Evolutionary conservation across 306 rosid genomes (phyloP), one percentile per base, ranked within the genome.

Genomic region (Malus fusca): DNA sequence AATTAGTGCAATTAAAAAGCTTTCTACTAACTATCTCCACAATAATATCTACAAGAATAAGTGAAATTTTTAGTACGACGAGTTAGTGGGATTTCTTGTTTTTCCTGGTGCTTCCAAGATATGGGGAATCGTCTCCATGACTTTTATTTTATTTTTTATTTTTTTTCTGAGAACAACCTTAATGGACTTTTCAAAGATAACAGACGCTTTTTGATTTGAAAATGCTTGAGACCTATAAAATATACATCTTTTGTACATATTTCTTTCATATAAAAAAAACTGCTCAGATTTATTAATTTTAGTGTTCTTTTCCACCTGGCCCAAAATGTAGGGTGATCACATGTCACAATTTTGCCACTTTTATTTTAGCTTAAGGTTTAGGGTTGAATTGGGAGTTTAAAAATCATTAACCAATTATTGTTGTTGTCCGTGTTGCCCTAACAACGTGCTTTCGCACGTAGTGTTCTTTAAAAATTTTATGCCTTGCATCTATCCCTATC

Each of bases 111-210:
- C 21, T 52, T 80, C 83, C 79, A n/a, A 26, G 44, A 30, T 33
- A 58, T 46, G 11, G 55, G 79, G 79, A 80, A 18, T 72, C 68
- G 68, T 66, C 77, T 30, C 22, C 30, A 10, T 8, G 43, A 53
- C 67, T 28, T 79, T 44, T 44, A 13, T 15, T 1, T 44, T 28
- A 3, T 30, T 6, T 35, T 6, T 33, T 35, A 6, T 6, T 23
- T 42, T 79, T 60, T 15, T 63, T 31, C 78, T 65, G 60, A 31
- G 22, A 21, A 60, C 62, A 67, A 71, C 75, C 65, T 33, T 71
- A 53, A 55, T 71, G 33, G 6, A 35, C 66, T 71, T 71, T 55
- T 35, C 43, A 33, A 25, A 71, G 26, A 31, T 12, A 51, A 17
- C 58, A 52, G 10, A 52, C 58, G 8, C 22, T 52, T 18, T 52